These are phyloP conservation scores for Wickerhamomyces sp. DNA, from an alignment of 1,139 yeast species.

Conservation along the genomic window DNA sequence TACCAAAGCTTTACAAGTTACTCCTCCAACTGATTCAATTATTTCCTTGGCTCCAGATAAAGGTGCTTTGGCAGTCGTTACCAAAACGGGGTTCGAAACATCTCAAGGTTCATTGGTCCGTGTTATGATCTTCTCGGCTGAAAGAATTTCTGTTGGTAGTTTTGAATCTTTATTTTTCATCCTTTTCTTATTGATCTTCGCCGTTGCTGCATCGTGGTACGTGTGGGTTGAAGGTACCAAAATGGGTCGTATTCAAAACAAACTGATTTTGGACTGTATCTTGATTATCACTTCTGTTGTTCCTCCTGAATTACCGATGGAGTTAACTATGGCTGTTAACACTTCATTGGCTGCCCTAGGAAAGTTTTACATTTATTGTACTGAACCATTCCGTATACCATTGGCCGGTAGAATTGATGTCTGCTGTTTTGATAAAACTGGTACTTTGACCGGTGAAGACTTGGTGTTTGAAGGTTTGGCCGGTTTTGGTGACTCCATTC, in stretches of 20 bases:
- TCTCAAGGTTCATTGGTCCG: constrained; percentile 97
- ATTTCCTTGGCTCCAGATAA: constrained; percentile 72
- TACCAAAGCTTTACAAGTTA: constrained; percentile 91
- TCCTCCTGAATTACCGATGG: constrained; percentile 99
- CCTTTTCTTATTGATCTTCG: constrained; percentile 81
- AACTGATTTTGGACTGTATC: constrained; percentile 90
- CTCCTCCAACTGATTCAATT: constrained; percentile 52
- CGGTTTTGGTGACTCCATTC: constrained; percentile 56
- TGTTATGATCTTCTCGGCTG: constrained; percentile 96
- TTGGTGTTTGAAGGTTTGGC: constrained; percentile 95
- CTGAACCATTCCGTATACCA: constrained; percentile 98
- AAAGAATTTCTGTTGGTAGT: constrained; percentile 94
- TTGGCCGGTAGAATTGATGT: constrained; percentile 97
- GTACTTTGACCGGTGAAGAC: constrained; percentile 97
- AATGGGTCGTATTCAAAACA: constrained; percentile 93
- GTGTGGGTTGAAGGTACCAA: constrained; percentile 98
- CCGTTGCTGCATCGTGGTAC: constrained; percentile 95
- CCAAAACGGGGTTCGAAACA: constrained; percentile 96
- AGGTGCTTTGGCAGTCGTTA: constrained; percentile 88
- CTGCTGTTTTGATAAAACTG: constrained; percentile 98
- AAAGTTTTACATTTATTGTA: constrained; percentile 88
- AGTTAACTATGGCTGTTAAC: constrained; percentile 96
- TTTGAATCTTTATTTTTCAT: constrained; percentile 92
- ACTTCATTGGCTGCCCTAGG: constrained; percentile 82
- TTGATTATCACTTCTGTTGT: constrained; percentile 95